phyloP scores from a whole-genome alignment of 2,329 filamentous ascomycete genomes.

The Apiospora koreana region DNA sequence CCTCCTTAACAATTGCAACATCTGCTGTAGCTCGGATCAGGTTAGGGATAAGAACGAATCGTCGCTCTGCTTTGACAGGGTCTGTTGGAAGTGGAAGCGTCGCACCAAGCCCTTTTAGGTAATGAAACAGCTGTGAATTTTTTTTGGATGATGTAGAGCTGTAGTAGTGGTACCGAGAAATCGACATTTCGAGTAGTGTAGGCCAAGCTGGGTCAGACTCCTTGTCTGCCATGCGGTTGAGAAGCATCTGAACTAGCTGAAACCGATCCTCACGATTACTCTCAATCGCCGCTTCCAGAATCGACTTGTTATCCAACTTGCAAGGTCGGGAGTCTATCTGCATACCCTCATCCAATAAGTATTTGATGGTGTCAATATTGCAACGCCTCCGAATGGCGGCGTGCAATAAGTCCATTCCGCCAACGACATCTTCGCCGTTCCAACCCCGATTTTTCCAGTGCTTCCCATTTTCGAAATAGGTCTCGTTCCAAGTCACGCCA shows the following conservation, averaged over 20 bases:
- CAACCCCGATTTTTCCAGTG: rapidly evolving
- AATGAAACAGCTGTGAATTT: neutral
- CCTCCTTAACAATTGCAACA: rapidly evolving
- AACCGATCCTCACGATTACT: rapidly evolving
- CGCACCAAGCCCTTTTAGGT: neutral
- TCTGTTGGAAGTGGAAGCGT: neutral
- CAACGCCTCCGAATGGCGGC: neutral
- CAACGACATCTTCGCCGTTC: neutral
- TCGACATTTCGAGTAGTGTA: neutral
- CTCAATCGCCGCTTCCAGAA: neutral
- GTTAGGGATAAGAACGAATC: neutral
- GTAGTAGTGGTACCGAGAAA: no score
- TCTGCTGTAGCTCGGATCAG: neutral
- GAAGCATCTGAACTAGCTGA: neutral
- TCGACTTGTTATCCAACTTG: neutral
- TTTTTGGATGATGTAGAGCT: no score
- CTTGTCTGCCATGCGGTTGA: neutral
- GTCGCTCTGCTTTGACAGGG: neutral
- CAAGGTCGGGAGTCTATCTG: neutral
- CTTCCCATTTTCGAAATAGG: neutral
- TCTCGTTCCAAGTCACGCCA: neutral
- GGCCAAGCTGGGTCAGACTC: neutral
- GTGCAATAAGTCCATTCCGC: neutral
- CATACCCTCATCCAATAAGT: neutral
- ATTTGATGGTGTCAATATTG: neutral